Percentiles rank a stretch among this genome's conserved stretches.
Conservation (phyloP, 495 filamentous ascomycete genomes). For the Oidiodendron maius region DNA sequence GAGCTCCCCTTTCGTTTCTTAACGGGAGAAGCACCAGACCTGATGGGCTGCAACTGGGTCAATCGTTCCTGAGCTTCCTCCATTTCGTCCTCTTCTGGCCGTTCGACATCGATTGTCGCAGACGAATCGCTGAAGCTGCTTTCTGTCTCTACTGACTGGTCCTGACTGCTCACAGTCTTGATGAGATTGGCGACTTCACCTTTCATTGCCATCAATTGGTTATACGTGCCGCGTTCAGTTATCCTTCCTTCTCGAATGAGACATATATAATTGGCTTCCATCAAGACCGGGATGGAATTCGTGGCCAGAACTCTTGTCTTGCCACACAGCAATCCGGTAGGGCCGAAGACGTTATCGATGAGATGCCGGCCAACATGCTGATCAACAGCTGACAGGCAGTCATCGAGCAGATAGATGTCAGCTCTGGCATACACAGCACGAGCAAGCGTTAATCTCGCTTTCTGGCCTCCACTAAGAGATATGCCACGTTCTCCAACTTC, state of each 20-base stretch:
- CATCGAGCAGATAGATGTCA: slow-evolving; percentile 95
- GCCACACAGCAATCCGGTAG: slow-evolving; percentile 70
- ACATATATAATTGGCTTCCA: slow-evolving; percentile 80
- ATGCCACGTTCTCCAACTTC: slow-evolving; percentile 97
- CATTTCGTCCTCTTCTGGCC: slow-evolving; percentile 32
- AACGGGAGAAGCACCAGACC: slow-evolving; percentile 35
- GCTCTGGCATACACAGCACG: slow-evolving; percentile 94
- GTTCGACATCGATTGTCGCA: slow-evolving; percentile 49
- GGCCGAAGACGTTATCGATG: slow-evolving; percentile 87
- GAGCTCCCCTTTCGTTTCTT: slow-evolving; percentile 58
- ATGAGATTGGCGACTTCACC: slow-evolving; percentile 84
- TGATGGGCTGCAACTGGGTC: slow-evolving; percentile 67
- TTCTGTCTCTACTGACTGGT: slow-evolving; percentile 40
- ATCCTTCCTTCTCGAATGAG: slow-evolving; percentile 79
- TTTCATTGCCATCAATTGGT: slow-evolving; percentile 88
- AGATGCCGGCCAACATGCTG: slow-evolving; percentile 95
- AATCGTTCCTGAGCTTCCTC: slow-evolving; percentile 69
- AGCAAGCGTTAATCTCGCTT: slow-evolving; percentile 89
- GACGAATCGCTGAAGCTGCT: slow-evolving; percentile 45
- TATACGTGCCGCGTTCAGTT: slow-evolving; percentile 81
- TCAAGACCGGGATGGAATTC: slow-evolving; percentile 89
- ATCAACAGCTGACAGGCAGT: slow-evolving; percentile 92
- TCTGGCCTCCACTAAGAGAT: slow-evolving; percentile 94
- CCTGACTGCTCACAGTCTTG: slow-evolving; percentile 65
- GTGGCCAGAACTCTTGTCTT: slow-evolving; percentile 95